Base-by-base conservation (phyloP, 2,329 filamentous ascomycete genomes). In the Tothia fuscella region DNA sequence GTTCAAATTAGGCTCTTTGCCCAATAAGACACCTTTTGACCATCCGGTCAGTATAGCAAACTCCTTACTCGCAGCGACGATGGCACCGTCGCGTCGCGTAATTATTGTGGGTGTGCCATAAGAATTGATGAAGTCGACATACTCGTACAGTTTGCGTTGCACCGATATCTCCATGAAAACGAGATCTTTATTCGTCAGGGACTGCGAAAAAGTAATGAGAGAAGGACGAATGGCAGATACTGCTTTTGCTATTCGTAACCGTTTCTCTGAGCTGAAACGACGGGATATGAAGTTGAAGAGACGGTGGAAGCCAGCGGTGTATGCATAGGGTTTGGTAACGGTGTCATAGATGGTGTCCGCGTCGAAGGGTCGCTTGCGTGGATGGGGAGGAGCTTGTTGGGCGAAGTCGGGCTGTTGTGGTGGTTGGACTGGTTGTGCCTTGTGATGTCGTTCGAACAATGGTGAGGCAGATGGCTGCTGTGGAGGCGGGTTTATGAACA, bases 91-190 rank as follows among this genome's bases (percentile, higher is more conserved):
- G 36, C 91, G 78, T 36, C 91, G 78, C 55, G 86, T 93, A 20
- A 96, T 85, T 44, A 98, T 78, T 1, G 88, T 93, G 0, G 91
- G 91, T 3, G 87, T 93, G 29, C 86, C 86, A 46, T 82, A 86
- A 48, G 86, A 79, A 44, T 84, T 78, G 50, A 93, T 82, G 50
- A 91, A 91, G 49, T 93, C 86, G 56, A 96, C 86, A 53, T 93
- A 93, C 57, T 94, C 87, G 55, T 87, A 86, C 9, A 96, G 69
- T 0, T 86, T 93, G 28, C 91, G 77, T 61, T 98, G 91, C 56
- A 96, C 86, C 54, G 84, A 93, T 63, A 93, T 93, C 60, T 98
- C 91, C 82, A 94, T 94, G 59, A 96, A 95, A 17, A 98, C 79
- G 21, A 96, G 68, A 59, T 98, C 91, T 53, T 91, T 81, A 14